These are phyloP conservation scores for Chloranthus sessilifolius DNA, from an alignment of 164 flowering plant genomes.

Conservation along the genomic window DNA sequence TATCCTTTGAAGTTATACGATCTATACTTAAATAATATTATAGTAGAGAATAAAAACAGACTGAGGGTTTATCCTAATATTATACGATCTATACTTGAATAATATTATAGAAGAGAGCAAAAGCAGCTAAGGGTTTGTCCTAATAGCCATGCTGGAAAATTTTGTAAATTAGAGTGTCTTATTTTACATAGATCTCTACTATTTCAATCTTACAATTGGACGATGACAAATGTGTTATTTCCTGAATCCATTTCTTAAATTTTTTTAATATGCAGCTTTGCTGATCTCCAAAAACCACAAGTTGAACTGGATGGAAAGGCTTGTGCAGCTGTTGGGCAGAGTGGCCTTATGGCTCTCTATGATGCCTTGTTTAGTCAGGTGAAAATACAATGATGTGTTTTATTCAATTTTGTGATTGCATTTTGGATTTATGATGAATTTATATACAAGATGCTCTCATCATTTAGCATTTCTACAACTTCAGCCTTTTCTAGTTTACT, in stretches of 20 bases:
- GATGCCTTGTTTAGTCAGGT: conserved; percentile 93
- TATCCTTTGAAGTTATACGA: too few species aligned
- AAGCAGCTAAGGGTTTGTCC: too few species aligned
- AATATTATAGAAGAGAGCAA: too few species aligned
- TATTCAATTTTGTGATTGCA: conserved; percentile 4
- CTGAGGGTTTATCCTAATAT: too few species aligned
- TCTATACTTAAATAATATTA: too few species aligned
- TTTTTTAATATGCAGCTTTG: conserved; percentile 53
- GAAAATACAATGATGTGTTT: background rate
- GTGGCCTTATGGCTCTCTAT: conserved; percentile 89
- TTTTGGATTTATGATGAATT: background rate
- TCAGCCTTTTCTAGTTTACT: background rate
- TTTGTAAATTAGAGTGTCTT: too few species aligned
- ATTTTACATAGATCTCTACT: too few species aligned
- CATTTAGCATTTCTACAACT: background rate
- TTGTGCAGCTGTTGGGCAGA: conserved; percentile 98
- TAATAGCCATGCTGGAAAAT: too few species aligned
- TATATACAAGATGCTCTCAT: background rate
- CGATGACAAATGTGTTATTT: too few species aligned
- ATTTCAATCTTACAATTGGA: background rate
- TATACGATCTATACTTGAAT: too few species aligned
- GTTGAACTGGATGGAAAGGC: conserved; percentile 94
- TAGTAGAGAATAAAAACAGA: too few species aligned
- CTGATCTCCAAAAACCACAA: conserved; percentile 97
- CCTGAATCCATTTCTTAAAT: too few species aligned